Base-by-base conservation (phyloP, 1,284 basidiomycete species). In the Blastosporella zonata region DNA sequence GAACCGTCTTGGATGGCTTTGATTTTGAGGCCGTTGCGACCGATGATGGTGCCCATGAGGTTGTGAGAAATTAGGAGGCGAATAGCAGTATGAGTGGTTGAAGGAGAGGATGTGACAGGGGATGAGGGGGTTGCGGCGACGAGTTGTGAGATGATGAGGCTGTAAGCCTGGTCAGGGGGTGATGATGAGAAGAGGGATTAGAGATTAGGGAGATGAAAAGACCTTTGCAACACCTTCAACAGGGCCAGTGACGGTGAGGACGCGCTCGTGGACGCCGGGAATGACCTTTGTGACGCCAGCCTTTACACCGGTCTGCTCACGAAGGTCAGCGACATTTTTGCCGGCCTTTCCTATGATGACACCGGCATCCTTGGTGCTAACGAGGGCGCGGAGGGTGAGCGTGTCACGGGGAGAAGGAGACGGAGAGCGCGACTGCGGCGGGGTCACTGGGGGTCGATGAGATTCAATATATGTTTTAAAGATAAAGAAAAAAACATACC, bases 1-100 rank as follows among this genome's bases (percentile, higher is more conserved):
- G 94, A 97, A 43, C 84, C 79, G 70, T 99, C 97, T 68, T 99
- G 97, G 67, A 99, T 99, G 67, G 95, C 93, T 77, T 99, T 99
- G 73, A 99, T 99, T 83, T 98, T 99, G 68, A 92, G 84, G 57
- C 97, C 97, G 52, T 76, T 89, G 61, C 96, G 92, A 58, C 97
- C 97, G 62, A 99, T 99, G 70, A 99, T 93, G 49, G 94, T 96
- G 47, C 97, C 97, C 97, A 99, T 99, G 58, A 98, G 82, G 68
- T 97, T 96, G 76, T 99, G 95, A 46, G 94, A 97, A 67, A 99
- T 93, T 62, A 99, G 84, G 56, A 97, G 90, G 52, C 93, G 91
- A 66, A 98, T 87, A 53, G 93, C 90, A 47, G 93, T 94, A 69
- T 92, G 85, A 42, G 86, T 75, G 59, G 87, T 78, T 52, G 84